phyloP scores from a whole-genome alignment of 2,329 filamentous ascomycete genomes.

The Beauveria scarabaeidicola region DNA sequence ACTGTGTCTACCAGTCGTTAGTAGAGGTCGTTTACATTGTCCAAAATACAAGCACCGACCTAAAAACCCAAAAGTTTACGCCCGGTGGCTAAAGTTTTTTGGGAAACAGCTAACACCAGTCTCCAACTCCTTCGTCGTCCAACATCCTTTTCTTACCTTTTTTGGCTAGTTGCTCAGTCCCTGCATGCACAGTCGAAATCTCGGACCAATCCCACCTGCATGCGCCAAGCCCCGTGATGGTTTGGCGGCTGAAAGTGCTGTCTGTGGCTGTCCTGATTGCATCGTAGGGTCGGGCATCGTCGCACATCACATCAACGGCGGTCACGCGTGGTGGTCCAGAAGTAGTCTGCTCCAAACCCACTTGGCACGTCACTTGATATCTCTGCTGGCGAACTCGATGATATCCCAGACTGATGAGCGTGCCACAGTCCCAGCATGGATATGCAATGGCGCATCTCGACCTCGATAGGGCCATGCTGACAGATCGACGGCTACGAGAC shows the following conservation, averaged over 20 bases:
- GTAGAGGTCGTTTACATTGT: no score
- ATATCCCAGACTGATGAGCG: no score
- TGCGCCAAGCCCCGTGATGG: conserved; percentile 1
- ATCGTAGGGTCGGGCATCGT: background rate
- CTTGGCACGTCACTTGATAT: no score
- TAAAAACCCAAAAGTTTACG: no score
- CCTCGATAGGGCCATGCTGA: background rate
- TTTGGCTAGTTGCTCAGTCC: background rate
- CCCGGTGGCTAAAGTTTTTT: no score
- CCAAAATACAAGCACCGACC: no score
- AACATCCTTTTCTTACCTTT: background rate
- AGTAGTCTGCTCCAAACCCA: background rate
- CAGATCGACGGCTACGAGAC: background rate
- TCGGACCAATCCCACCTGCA: conserved; percentile 2
- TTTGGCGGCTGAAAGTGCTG: background rate
- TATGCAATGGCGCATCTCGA: background rate
- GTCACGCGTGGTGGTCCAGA: background rate
- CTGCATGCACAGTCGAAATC: background rate
- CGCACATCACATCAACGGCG: background rate
- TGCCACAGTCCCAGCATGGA: background rate
- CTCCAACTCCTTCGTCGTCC: background rate
- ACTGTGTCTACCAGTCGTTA: no score
- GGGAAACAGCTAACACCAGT: no score
- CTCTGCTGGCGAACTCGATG: no score
- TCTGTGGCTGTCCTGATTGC: background rate